Base-by-base conservation (phyloP, 1,284 basidiomycete species). In the Naganishia cerealis region DNA sequence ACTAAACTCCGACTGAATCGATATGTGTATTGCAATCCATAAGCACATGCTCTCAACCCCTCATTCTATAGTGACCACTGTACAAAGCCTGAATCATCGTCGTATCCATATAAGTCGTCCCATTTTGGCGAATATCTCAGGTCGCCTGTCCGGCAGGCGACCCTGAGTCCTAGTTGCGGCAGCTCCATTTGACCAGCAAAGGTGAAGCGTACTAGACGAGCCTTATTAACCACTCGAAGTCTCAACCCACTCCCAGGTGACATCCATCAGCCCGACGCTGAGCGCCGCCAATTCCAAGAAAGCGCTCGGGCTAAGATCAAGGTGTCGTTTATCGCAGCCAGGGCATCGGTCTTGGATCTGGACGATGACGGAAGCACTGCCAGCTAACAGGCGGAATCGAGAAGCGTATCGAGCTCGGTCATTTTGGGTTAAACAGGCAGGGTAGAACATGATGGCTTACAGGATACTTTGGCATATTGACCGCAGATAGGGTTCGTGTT, bases 401-500 rank as follows among this genome's bases (percentile, higher is more conserved):
- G 6, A 24, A 2, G 46, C 24, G n/a, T 24, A 24, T 50, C 7
- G 10, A 24, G n/a, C 9, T 6, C 10, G 9, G 15, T 9, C 21
- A 24, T 29, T 42, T 12, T 29, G 2, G 21, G 54, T 10, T 6
- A 33, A 18, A 18, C 18, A 36, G 33, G 29, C 29, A 16, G 33
- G 52, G 50, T 71, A 29, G 26, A n/a, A n/a, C n/a, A n/a, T n/a
- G n/a, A n/a, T 39, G 21, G 71, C 73, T 72, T 73, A 80, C 81
- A 82, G 26, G 74, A 77, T 21, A 82, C 79, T 18, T 72, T 73
- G 57, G 82, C 73, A 66, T 79, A 75, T 67, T 78, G 78, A 54
- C 81, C 80, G 71, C 84, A 85, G 70, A 84, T 79, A 10, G 84
- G 83, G 76, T 84, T 84, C 68, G 75, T 70, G 75, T 84, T 82